Evolutionary conservation across 2,329 filamentous ascomycete genomes (phyloP).

Genomic region (Pyricularia sp.): DNA sequence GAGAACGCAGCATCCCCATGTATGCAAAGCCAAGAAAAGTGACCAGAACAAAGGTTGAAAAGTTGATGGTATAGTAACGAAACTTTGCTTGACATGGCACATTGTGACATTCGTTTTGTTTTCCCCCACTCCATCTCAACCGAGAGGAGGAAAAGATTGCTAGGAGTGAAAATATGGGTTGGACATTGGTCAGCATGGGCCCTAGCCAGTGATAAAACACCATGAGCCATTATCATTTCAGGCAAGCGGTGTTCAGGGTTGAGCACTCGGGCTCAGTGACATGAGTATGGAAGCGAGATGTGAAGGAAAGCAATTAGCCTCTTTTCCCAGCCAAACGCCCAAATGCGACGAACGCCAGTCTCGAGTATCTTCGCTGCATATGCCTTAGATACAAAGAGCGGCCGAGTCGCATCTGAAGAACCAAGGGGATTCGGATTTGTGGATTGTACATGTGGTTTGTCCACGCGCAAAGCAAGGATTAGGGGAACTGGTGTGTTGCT

Average conservation of each 20-base stretch:
- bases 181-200: neutral
- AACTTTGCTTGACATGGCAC: neutral
- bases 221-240: neutral
- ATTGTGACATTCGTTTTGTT: neutral
- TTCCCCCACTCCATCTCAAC: neutral
- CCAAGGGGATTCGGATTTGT: neutral
- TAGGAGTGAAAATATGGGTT: neutral
- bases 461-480: neutral
- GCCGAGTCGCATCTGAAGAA: neutral
- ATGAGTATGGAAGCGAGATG: neutral
- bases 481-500: neutral
- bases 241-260: neutral
- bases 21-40: neutral
- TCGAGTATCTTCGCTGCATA: neutral
- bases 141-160: neutral
- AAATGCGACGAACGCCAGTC: neutral
- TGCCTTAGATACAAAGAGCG: neutral
- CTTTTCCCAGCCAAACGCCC: neutral
- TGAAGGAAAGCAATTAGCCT: neutral
- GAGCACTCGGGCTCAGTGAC: neutral
- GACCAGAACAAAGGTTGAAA: neutral
- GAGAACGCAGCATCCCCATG: neutral
- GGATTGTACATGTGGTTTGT: neutral
- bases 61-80: neutral
- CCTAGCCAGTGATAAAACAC: neutral